Conservation (phyloP, 1,284 basidiomycete species). For the Ganoderma boninense region DNA sequence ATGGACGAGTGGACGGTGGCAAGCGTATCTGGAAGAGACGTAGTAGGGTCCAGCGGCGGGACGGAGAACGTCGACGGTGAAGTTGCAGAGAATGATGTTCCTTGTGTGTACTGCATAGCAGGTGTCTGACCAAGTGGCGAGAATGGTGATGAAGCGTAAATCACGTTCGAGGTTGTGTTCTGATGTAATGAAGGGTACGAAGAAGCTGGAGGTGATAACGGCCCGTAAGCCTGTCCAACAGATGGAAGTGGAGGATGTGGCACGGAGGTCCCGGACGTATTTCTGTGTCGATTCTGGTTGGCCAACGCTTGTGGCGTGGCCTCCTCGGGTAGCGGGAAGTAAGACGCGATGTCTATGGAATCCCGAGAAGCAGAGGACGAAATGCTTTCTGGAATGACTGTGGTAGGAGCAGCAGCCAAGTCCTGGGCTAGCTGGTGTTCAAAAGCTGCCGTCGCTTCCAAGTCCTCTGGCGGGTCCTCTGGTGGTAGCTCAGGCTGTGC, state of each 20-base stretch:
- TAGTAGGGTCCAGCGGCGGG: constrained; percentile 66
- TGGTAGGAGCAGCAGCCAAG: constrained; percentile 11
- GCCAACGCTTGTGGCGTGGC: constrained; percentile 17
- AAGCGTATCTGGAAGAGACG: constrained; percentile 68
- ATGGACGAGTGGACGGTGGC: constrained; percentile 67
- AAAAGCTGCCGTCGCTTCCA: constrained; percentile 5
- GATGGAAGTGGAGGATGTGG: constrained; percentile 14
- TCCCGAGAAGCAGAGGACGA: constrained; percentile 19
- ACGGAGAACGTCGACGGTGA: constrained; percentile 47
- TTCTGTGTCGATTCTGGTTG: constrained; percentile 22
- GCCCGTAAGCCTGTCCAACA: constrained; percentile 6
- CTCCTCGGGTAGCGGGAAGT: constrained; percentile 51
- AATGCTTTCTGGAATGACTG: neutral
- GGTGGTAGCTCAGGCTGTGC: constrained; percentile 9
- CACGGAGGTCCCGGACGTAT: constrained; percentile 8
- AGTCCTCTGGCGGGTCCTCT: neutral
- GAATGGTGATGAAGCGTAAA: constrained; percentile 23
- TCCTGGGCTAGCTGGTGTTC: constrained; percentile 26
- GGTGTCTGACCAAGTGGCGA: constrained; percentile 13
- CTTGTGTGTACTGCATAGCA: constrained; percentile 30
- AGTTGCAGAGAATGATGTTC: constrained; percentile 20
- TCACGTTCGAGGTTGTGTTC: constrained; percentile 10
- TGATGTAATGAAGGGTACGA: constrained; percentile 13
- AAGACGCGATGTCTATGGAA: constrained; percentile 50
- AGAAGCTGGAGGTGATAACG: constrained; percentile 17